Percentiles rank a stretch among this genome's conserved stretches.
phyloP scores from a whole-genome alignment of 129 eudicot genomes.

The Apium graveolens region DNA sequence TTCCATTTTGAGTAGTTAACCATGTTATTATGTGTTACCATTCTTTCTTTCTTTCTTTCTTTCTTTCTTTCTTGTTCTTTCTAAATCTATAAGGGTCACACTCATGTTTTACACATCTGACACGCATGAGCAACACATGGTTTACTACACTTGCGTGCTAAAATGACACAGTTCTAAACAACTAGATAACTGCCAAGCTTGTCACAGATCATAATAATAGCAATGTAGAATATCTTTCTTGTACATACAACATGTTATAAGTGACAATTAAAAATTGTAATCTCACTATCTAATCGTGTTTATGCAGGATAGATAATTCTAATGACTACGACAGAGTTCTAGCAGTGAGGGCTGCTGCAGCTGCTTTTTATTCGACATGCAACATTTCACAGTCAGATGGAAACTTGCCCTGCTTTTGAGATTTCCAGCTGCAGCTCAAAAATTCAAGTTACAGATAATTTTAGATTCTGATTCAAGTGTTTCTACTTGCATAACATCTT shows the following conservation, averaged over 20 bases:
- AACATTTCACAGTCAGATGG: slow-evolving; percentile 47
- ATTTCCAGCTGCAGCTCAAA: slow-evolving; percentile 17
- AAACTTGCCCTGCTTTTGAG: slow-evolving; percentile 52
- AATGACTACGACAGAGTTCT: slow-evolving; percentile 43
- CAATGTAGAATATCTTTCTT: background rate
- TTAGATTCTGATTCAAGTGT: too few species aligned
- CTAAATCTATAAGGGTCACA: too few species aligned
- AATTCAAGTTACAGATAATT: background rate
- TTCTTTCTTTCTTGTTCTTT: too few species aligned
- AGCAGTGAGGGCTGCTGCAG: slow-evolving; percentile 78
- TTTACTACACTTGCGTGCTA: background rate
- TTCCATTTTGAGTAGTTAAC: background rate
- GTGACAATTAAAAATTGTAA: background rate
- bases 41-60: too few species aligned
- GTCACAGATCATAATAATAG: background rate
- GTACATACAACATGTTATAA: background rate
- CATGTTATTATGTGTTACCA: background rate
- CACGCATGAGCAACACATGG: background rate
- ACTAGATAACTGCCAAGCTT: background rate
- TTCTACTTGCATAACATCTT: background rate
- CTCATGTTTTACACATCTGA: background rate
- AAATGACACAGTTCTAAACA: background rate
- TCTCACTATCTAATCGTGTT: slow-evolving; percentile 7
- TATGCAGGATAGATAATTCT: slow-evolving; percentile 35
- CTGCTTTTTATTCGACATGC: slow-evolving; percentile 84